Evolutionary conservation across 257 asterid genomes (phyloP).

Genomic region (Echites panduratus): DNA sequence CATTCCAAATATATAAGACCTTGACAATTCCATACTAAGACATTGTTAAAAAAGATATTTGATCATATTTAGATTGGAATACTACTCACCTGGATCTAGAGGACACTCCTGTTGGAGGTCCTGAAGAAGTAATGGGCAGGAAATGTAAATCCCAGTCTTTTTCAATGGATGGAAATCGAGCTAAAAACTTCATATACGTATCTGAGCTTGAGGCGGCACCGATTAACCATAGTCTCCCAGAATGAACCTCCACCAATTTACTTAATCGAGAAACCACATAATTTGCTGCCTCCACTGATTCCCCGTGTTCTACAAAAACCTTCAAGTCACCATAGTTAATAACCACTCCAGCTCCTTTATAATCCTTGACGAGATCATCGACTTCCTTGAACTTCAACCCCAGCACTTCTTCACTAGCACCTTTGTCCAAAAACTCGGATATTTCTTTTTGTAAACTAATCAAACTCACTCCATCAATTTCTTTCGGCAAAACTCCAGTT

Average conservation of each 20-base stretch:
- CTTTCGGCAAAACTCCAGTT: slow-evolving; percentile 43
- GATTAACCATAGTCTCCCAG: slow-evolving; percentile 63
- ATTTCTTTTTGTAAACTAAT: slow-evolving; percentile 50
- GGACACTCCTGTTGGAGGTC: slow-evolving; percentile 32
- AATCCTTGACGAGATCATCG: slow-evolving; percentile 26
- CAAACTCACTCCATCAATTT: slow-evolving; percentile 44
- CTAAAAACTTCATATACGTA: slow-evolving; percentile 46
- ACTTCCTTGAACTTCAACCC: slow-evolving; percentile 49
- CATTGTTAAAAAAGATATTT: slow-evolving; percentile 1
- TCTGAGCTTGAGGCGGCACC: slow-evolving; percentile 54
- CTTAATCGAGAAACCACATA: slow-evolving; percentile 44
- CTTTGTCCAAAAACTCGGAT: slow-evolving; percentile 33
- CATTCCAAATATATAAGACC: slow-evolving; percentile 3
- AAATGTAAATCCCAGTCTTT: slow-evolving; percentile 76
- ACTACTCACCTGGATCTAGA: slow-evolving; percentile 49
- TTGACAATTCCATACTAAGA: not conserved
- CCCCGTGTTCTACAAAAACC: slow-evolving; percentile 44
- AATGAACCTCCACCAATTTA: slow-evolving; percentile 37
- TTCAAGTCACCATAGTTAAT: slow-evolving; percentile 65
- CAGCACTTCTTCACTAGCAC: slow-evolving; percentile 40
- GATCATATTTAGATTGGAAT: slow-evolving; percentile 1
- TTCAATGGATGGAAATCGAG: slow-evolving; percentile 52
- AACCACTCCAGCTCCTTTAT: slow-evolving; percentile 49
- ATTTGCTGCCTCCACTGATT: slow-evolving; percentile 30
- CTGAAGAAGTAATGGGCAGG: slow-evolving; percentile 64